phyloP scores from a whole-genome alignment of 2,329 filamentous ascomycete species.

The Ophiognomonia clavigignenti-juglandacearum region DNA sequence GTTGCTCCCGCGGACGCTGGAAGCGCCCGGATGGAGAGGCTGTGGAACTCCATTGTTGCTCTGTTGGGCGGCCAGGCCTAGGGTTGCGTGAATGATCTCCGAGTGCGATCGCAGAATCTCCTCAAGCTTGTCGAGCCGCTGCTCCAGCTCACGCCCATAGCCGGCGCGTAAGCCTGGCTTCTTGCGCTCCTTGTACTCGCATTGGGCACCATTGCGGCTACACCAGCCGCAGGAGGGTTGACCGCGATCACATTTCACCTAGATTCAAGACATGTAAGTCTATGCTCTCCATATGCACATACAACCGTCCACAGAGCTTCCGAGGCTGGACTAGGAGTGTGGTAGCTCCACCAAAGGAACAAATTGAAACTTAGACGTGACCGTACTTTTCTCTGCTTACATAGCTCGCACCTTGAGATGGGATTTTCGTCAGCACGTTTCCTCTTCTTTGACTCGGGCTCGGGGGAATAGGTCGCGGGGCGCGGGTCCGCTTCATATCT shows the following conservation, averaged over 20 bases:
- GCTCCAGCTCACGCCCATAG: slow-evolving; percentile 69
- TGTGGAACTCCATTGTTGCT: no score
- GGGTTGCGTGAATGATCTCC: slow-evolving; percentile 58
- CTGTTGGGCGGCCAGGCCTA: slow-evolving; percentile 37
- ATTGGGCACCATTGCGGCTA: slow-evolving; percentile 55
- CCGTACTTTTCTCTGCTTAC: slow-evolving; percentile 72
- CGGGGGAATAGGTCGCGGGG: slow-evolving; percentile 13
- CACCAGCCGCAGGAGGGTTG: slow-evolving; percentile 70
- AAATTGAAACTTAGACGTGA: neutral
- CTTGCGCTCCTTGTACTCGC: slow-evolving; percentile 66
- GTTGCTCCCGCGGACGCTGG: slow-evolving; percentile 45
- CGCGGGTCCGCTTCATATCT: slow-evolving; percentile 11
- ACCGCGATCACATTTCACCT: slow-evolving; percentile 72
- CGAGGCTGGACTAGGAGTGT: neutral
- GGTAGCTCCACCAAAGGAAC: neutral
- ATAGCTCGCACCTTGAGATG: slow-evolving; percentile 62
- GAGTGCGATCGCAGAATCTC: slow-evolving; percentile 61
- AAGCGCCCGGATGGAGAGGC: no score
- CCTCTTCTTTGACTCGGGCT: slow-evolving; percentile 16
- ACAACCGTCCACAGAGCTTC: neutral
- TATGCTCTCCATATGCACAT: neutral
- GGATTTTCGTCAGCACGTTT: slow-evolving; percentile 31
- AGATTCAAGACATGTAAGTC: neutral
- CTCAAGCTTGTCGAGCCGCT: slow-evolving; percentile 66
- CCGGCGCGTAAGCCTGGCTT: slow-evolving; percentile 62